These are phyloP conservation scores for Apiospora malaysiana DNA, from an alignment of 2,329 filamentous ascomycete genomes.

Conservation along the genomic window DNA sequence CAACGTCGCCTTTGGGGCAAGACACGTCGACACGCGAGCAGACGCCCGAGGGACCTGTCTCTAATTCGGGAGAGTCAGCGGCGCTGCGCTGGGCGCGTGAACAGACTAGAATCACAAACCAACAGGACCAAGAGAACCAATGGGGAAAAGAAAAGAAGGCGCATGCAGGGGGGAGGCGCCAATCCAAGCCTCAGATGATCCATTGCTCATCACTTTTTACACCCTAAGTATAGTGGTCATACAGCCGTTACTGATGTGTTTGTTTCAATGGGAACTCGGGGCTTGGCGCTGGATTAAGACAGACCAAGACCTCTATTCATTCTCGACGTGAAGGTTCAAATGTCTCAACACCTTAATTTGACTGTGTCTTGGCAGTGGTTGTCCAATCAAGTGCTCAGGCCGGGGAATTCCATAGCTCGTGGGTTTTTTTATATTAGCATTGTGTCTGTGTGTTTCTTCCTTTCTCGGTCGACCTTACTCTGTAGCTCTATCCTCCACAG, in stretches of 20 bases:
- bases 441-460: neutral
- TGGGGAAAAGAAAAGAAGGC: neutral
- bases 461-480: neutral
- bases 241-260: neutral
- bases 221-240: neutral
- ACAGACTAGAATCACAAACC: neutral
- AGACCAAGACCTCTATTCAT: neutral
- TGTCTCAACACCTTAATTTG: neutral
- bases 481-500: too few species aligned
- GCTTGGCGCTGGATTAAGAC: neutral
- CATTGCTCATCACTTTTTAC: neutral
- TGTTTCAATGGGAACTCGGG: neutral
- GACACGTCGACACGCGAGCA: neutral
- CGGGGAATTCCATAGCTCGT: neutral
- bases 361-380: neutral
- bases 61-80: neutral
- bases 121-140: neutral
- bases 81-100: neutral
- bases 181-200: neutral
- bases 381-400: neutral
- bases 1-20: neutral
- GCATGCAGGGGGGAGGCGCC: neutral
- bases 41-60: neutral
- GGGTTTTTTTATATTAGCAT: conserved; percentile 4
- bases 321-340: neutral